Evolutionary conservation across 768 basidiomycete species (phyloP).

Genomic region (Rhizopogon vinicolor): DNA sequence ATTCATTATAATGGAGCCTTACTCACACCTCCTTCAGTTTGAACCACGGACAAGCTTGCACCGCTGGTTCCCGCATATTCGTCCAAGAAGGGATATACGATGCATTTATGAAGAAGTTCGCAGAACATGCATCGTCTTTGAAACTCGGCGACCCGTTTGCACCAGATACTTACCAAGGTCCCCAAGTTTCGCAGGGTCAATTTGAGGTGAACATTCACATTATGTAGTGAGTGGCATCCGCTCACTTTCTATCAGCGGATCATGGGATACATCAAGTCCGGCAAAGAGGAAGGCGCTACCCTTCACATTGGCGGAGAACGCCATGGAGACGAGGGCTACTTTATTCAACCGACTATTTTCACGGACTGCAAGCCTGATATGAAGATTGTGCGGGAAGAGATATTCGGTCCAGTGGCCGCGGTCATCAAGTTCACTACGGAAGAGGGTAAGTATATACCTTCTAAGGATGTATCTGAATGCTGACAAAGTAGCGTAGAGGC

Average conservation of each 20-base stretch:
- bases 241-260: conserved; percentile 38
- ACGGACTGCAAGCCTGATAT: conserved; percentile 50
- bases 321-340: conserved; percentile 55
- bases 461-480: background rate
- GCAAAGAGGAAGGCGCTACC: conserved; percentile 55
- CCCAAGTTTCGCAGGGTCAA: conserved; percentile 45
- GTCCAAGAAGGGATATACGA: conserved; percentile 58
- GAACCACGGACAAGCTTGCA: conserved; percentile 45
- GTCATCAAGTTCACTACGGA: conserved; percentile 63
- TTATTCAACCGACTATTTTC: conserved; percentile 60
- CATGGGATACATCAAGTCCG: conserved; percentile 57
- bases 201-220: conserved; percentile 26
- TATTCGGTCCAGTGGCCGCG: conserved; percentile 70
- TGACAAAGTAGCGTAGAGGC: conserved; percentile 15
- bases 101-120: conserved; percentile 44
- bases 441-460: conserved; percentile 26
- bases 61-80: conserved; percentile 52
- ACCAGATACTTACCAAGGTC: conserved; percentile 38
- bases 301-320: conserved; percentile 51
- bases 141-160: conserved; percentile 44
- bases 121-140: conserved; percentile 25
- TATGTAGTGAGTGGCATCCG: no score
- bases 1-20: background rate
- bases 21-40: conserved; percentile 9
- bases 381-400: conserved; percentile 56